These are phyloP conservation scores for Leccinum longicurvipes DNA, from an alignment of 768 basidiomycete species.

Conservation along the genomic window DNA sequence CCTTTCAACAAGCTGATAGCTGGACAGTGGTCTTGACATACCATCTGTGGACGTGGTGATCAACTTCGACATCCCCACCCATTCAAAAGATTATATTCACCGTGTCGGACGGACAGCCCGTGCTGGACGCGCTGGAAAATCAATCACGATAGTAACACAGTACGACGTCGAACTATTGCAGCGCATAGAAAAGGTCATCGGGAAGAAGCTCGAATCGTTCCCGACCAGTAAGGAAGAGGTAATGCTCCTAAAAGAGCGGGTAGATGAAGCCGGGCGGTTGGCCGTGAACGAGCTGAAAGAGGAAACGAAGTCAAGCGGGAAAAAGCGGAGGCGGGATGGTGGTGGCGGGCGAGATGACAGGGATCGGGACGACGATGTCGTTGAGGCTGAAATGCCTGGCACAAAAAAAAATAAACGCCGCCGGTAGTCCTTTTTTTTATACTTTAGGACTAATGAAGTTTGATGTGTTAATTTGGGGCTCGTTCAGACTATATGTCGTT, in stretches of 20 bases:
- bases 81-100: constrained; percentile 99
- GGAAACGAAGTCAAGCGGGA: constrained; percentile 49
- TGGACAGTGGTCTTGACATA: constrained; percentile 82
- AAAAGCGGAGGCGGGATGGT: constrained; percentile 47
- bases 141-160: constrained; percentile 96
- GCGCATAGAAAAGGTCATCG: constrained; percentile 89
- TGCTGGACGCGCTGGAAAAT: constrained; percentile 95
- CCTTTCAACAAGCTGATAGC: constrained; percentile 4
- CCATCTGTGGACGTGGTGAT: constrained; percentile 95
- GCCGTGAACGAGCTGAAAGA: constrained; percentile 85
- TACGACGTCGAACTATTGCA: constrained; percentile 97
- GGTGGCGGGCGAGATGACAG: constrained; percentile 62
- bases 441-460: background rate
- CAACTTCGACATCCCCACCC: constrained; percentile 96
- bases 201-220: constrained; percentile 89
- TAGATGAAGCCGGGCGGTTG: constrained; percentile 76
- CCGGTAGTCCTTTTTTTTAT: constrained; percentile 30
- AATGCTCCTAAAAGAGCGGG: constrained; percentile 80
- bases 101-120: constrained; percentile 96
- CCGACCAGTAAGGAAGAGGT: constrained; percentile 87
- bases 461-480: background rate
- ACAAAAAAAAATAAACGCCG: constrained; percentile 54
- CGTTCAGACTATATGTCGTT: no score
- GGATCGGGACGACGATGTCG: constrained; percentile 90
- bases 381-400: constrained; percentile 84